A percentile compares a stretch with the other conserved stretches of the same genome.
These are phyloP conservation scores for Nemania sp. DNA, from an alignment of 2,329 filamentous ascomycete species.

Conservation along the genomic window DNA sequence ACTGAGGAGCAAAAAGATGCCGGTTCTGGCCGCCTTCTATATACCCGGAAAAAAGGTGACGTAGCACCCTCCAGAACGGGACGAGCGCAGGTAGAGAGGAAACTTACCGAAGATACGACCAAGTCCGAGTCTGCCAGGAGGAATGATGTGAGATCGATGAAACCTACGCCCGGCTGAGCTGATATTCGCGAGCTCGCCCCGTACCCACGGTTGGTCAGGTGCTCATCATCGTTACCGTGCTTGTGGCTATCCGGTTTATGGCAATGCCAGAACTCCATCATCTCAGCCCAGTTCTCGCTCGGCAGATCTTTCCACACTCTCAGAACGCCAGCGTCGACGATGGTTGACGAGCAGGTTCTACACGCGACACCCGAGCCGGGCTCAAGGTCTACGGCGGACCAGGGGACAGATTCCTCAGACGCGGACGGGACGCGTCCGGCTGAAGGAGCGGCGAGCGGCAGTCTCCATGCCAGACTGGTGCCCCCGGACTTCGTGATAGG, in stretches of 20 bases:
- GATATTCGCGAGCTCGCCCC: constrained; percentile 77
- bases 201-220: constrained; percentile 71
- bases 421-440: constrained; percentile 16
- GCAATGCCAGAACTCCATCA: constrained; percentile 99
- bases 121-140: constrained; percentile 73
- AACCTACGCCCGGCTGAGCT: constrained; percentile 68
- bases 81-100: constrained; percentile 23
- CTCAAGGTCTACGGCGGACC: constrained; percentile 58
- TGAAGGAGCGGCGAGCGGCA: constrained; percentile 46
- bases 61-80: constrained; percentile 12
- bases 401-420: constrained; percentile 52
- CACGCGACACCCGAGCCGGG: constrained; percentile 48
- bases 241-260: constrained; percentile 74
- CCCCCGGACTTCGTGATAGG: constrained; percentile 43
- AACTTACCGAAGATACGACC: constrained; percentile 46
- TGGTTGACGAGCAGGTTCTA: constrained; percentile 44
- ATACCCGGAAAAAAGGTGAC: constrained; percentile 46
- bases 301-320: constrained; percentile 86
- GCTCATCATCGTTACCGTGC: constrained; percentile 45
- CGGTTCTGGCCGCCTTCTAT: constrained; percentile 68
- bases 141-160: constrained; percentile 82
- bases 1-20: constrained; percentile 48
- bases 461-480: constrained; percentile 56
- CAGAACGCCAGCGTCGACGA: constrained; percentile 49
- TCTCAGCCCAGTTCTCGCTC: constrained; percentile 97